Evolutionary conservation across 2,329 filamentous ascomycete species (phyloP).

Genomic region (Penicillium thymicola): DNA sequence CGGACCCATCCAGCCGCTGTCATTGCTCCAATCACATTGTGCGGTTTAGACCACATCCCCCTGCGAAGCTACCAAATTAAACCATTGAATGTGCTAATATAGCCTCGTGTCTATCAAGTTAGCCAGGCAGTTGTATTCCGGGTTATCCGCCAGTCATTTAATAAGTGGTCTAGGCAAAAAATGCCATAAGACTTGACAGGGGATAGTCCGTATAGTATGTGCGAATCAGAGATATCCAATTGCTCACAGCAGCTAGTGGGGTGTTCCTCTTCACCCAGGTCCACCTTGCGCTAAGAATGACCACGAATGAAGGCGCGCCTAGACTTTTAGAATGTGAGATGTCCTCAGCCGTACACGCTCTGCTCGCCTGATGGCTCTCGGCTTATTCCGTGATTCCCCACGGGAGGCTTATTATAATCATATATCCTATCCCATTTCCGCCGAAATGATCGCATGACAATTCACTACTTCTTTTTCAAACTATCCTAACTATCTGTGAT

Average conservation of each 20-base stretch:
- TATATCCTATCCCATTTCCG: conserved; percentile 7
- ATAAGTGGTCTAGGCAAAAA: not conserved
- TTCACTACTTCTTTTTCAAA: conserved; percentile 2
- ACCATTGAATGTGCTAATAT: not conserved
- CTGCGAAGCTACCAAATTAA: not conserved
- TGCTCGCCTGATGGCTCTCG: conserved; percentile 11
- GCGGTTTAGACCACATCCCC: not conserved
- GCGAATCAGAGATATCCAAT: conserved; percentile 13
- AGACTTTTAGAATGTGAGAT: not conserved
- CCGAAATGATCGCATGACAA: conserved; percentile 10
- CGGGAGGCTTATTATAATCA: conserved; percentile 18
- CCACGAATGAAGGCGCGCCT: not conserved
- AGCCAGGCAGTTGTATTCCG: not conserved
- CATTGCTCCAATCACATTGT: conserved; percentile 4
- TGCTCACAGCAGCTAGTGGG: conserved; percentile 11
- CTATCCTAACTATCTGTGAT: not conserved
- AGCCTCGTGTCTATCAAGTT: not conserved
- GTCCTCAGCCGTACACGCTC: conserved; percentile 9
- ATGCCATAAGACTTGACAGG: conserved; percentile 3
- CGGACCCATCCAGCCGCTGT: not conserved
- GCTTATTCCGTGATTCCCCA: conserved; percentile 13
- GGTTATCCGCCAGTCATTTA: not conserved
- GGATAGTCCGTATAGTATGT: conserved; percentile 3
- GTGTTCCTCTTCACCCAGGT: conserved; percentile 9
- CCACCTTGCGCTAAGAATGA: conserved; percentile 5